These are phyloP conservation scores for Tetraselmis striata DNA, from an alignment of 139 green algal genomes.

Conservation along the genomic window DNA sequence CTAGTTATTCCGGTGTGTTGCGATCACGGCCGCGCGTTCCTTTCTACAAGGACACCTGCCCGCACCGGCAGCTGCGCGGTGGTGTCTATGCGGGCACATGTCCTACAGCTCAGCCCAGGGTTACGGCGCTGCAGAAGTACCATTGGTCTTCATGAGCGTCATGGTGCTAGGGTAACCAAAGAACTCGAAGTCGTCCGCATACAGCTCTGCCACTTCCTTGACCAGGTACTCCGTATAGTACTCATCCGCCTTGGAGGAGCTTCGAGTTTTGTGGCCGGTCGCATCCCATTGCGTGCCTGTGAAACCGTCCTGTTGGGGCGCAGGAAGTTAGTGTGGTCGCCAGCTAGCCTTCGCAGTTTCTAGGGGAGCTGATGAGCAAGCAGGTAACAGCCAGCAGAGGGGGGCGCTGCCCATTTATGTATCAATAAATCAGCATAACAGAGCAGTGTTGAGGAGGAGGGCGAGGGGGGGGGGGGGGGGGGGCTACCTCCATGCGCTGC, in stretches of 20 bases:
- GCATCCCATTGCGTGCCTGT: neutral
- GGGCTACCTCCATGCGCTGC: neutral
- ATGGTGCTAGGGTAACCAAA: neutral
- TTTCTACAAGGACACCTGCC: neutral
- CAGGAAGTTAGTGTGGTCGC: no score
- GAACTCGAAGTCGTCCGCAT: neutral
- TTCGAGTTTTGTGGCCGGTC: neutral
- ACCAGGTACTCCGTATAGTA: neutral
- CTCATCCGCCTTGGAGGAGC: neutral
- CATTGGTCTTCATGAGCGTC: neutral
- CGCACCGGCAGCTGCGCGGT: neutral
- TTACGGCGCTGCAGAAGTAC: no score
- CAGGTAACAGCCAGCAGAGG: no score
- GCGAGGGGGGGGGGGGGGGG: no score
- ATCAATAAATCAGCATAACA: no score
- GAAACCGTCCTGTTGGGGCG: neutral
- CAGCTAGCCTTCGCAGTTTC: no score
- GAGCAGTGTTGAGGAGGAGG: no score
- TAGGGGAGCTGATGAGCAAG: no score
- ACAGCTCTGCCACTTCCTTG: neutral
- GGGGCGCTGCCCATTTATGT: no score
- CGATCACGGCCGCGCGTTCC: neutral
- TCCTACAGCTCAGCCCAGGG: no score
- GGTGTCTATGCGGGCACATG: no score
- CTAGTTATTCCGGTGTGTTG: neutral